Evolutionary conservation across 352 stramenopile genomes (phyloP).

Genomic region (Phytophthora foliorum): DNA sequence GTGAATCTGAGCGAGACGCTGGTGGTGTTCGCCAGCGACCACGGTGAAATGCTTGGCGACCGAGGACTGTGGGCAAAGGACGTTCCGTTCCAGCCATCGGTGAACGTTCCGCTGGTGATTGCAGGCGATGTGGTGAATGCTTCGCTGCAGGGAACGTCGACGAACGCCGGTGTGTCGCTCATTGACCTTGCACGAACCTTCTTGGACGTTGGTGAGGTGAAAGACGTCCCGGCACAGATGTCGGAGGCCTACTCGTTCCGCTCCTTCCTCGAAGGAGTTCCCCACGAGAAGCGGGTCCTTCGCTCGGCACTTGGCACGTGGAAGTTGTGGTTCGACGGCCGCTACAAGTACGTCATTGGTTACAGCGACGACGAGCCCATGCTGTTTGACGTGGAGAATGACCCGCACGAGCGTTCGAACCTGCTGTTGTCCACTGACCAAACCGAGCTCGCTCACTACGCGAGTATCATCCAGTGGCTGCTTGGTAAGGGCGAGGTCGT

Average conservation of each 20-base stretch:
- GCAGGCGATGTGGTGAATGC: conserved; percentile 37
- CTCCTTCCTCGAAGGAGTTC: conserved; percentile 29
- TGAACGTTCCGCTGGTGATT: conserved; percentile 40
- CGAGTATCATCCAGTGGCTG: conserved; percentile 35
- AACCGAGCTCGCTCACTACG: conserved; percentile 33
- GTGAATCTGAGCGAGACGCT: conserved; percentile 47
- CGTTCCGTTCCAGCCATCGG: conserved; percentile 40
- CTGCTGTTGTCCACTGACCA: conserved; percentile 30
- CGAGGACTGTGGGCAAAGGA: conserved; percentile 39
- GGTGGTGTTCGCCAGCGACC: conserved; percentile 45
- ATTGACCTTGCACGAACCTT: conserved; percentile 46
- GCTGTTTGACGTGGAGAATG: conserved; percentile 41
- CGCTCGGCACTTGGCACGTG: conserved; percentile 40
- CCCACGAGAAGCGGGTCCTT: conserved; percentile 31
- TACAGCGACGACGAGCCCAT: conserved; percentile 42
- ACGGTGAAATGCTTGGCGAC: conserved; percentile 47
- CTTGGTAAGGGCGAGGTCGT: conserved; percentile 38
- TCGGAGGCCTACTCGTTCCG: conserved; percentile 40
- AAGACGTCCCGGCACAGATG: conserved; percentile 38
- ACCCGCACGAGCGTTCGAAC: conserved; percentile 43
- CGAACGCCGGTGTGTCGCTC: conserved; percentile 40
- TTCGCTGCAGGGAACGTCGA: conserved; percentile 31
- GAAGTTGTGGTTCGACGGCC: conserved; percentile 45
- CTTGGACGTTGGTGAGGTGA: conserved; percentile 40
- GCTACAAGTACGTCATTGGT: conserved; percentile 47